Conservation (phyloP, 2,329 filamentous ascomycete species). For the Trichophyton verrucosum region DNA sequence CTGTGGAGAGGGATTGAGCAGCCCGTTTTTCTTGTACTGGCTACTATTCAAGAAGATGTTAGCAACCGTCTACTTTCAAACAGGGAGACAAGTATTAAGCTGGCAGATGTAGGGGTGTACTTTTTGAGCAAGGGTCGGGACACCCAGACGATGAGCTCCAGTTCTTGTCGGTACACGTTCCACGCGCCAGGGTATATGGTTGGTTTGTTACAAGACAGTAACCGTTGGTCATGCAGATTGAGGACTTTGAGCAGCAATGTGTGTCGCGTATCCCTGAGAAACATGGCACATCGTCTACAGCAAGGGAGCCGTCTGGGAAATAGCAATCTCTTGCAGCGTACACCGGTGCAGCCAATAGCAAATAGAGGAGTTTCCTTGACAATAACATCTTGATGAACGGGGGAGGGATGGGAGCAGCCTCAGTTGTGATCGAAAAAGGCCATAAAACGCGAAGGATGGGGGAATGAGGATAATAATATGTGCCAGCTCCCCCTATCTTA, state of each 20-base stretch:
- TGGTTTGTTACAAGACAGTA: constrained; percentile 18
- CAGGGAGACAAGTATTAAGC: background rate
- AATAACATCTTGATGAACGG: background rate
- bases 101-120: background rate
- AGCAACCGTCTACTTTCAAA: background rate
- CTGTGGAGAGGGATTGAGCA: constrained; percentile 15
- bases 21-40: constrained; percentile 8
- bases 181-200: constrained; percentile 20
- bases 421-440: background rate
- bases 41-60: background rate
- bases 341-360: background rate
- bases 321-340: constrained; percentile 16
- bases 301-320: constrained; percentile 17
- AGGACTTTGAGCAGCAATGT: constrained; percentile 17
- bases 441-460: background rate
- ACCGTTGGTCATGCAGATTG: constrained; percentile 22
- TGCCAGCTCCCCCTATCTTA: background rate
- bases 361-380: background rate
- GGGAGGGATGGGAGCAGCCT: background rate
- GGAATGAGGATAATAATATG: background rate
- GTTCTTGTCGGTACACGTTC: constrained; percentile 20
- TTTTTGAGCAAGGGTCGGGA: constrained; percentile 13
- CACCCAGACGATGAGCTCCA: constrained; percentile 18
- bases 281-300: constrained; percentile 17
- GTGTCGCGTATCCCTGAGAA: constrained; percentile 15